These are phyloP conservation scores for Akanthomyces muscarius DNA, from an alignment of 2,329 filamentous ascomycete genomes.

Conservation along the genomic window DNA sequence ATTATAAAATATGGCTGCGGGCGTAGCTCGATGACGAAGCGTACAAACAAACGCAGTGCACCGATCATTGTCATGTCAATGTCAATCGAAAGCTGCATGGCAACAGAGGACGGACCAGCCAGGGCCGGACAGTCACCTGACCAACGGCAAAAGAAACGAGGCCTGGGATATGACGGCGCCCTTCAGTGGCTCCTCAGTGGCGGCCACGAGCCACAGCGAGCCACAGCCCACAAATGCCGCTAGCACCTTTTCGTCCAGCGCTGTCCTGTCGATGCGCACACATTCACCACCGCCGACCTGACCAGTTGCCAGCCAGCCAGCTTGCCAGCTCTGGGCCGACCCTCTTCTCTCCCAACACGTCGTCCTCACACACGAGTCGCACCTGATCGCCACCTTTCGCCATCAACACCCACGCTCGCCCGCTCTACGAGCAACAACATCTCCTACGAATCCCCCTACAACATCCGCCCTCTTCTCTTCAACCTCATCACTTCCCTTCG, in stretches of 20 bases:
- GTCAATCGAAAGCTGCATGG: not conserved
- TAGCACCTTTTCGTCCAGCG: constrained; percentile 2
- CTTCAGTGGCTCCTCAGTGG: not conserved
- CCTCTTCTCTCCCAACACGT: constrained; percentile 9
- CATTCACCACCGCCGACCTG: constrained; percentile 9
- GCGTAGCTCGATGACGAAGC: too few relatives aligned
- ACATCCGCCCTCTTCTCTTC: not conserved
- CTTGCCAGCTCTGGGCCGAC: not conserved
- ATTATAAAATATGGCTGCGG: too few relatives aligned
- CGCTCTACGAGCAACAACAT: not conserved
- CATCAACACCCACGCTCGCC: not conserved
- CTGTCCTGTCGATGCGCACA: not conserved
- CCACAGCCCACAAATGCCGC: not conserved
- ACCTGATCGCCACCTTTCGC: not conserved
- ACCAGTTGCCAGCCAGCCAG: not conserved
- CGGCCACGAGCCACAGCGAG: not conserved
- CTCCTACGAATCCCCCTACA: not conserved
- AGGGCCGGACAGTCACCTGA: constrained; percentile 5
- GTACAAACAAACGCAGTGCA: too few relatives aligned
- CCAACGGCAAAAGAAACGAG: not conserved
- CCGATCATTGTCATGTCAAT: not conserved
- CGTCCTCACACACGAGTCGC: not conserved
- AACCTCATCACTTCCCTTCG: not conserved
- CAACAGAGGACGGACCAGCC: not conserved
- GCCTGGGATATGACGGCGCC: not conserved